phyloP scores from a whole-genome alignment of 1,284 basidiomycete genomes.

The Ustilago xerochloae region DNA sequence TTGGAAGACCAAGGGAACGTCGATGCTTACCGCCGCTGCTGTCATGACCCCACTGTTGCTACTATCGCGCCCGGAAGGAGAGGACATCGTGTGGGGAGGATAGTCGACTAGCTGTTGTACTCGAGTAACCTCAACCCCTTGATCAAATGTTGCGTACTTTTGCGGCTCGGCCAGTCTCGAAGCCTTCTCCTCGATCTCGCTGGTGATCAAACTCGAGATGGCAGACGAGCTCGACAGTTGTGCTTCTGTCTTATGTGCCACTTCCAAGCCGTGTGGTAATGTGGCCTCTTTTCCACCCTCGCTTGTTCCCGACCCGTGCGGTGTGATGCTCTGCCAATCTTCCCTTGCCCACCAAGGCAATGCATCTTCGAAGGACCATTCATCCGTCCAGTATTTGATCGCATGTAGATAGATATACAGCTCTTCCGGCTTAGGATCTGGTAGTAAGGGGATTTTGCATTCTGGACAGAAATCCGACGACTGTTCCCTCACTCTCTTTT shows the following conservation, averaged over 20 bases:
- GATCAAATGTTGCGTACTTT: slow-evolving; percentile 24
- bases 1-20: slow-evolving; percentile 26
- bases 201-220: slow-evolving; percentile 39
- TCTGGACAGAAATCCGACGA: slow-evolving; percentile 55
- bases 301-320: slow-evolving; percentile 7
- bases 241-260: slow-evolving; percentile 22
- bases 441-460: slow-evolving; percentile 62
- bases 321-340: slow-evolving; percentile 47
- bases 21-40: slow-evolving; percentile 2
- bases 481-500: slow-evolving; percentile 41
- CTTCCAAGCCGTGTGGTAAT: slow-evolving; percentile 21
- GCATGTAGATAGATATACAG: slow-evolving; percentile 67
- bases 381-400: slow-evolving; percentile 67
- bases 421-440: slow-evolving; percentile 61
- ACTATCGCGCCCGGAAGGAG: background rate
- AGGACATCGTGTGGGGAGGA: slow-evolving; percentile 4
- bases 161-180: slow-evolving; percentile 38
- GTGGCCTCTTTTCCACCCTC: slow-evolving; percentile 18
- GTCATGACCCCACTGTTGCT: background rate
- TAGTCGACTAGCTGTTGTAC: slow-evolving; percentile 31
- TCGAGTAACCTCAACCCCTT: slow-evolving; percentile 22
- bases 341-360: slow-evolving; percentile 66
- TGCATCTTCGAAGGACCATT: slow-evolving; percentile 65
- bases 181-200: slow-evolving; percentile 47
- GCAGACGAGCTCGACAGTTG: slow-evolving; percentile 19